Evolutionary conservation across 768 basidiomycete species (phyloP).

Genomic region (Cubamyces lactineus): DNA sequence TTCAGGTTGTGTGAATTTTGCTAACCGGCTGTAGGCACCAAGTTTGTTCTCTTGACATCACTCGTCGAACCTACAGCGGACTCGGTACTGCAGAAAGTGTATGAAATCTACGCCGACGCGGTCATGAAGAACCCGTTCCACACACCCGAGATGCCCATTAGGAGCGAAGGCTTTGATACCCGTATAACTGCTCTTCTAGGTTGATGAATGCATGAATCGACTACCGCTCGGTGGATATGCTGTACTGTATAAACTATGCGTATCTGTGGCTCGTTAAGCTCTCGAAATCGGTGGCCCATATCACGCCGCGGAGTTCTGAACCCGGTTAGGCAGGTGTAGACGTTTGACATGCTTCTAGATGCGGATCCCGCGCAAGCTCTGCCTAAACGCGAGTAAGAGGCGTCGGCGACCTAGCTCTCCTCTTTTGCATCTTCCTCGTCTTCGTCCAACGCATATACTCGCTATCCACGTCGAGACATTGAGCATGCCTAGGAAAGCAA

Average conservation of each 20-base stretch:
- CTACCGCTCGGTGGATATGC: neutral
- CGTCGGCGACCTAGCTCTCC: neutral
- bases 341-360: slow-evolving; percentile 12
- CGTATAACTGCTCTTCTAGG: slow-evolving; percentile 56
- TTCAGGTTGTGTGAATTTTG: neutral
- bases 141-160: slow-evolving; percentile 98
- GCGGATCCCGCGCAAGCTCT: neutral
- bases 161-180: slow-evolving; percentile 85
- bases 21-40: slow-evolving; percentile 65
- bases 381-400: neutral
- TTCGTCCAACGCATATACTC: neutral
- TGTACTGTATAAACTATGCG: neutral
- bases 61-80: slow-evolving; percentile 73
- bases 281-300: no score
- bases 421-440: neutral
- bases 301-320: no score
- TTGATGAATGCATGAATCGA: neutral
- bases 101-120: slow-evolving; percentile 91
- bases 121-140: slow-evolving; percentile 99
- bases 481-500: neutral
- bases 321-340: slow-evolving; percentile 15
- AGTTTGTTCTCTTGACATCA: slow-evolving; percentile 92
- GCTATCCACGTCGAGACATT: no score
- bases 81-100: slow-evolving; percentile 77
- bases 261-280: no score